phyloP scores from a whole-genome alignment of 257 asterid species.

The Fraxinus cuspidata region DNA sequence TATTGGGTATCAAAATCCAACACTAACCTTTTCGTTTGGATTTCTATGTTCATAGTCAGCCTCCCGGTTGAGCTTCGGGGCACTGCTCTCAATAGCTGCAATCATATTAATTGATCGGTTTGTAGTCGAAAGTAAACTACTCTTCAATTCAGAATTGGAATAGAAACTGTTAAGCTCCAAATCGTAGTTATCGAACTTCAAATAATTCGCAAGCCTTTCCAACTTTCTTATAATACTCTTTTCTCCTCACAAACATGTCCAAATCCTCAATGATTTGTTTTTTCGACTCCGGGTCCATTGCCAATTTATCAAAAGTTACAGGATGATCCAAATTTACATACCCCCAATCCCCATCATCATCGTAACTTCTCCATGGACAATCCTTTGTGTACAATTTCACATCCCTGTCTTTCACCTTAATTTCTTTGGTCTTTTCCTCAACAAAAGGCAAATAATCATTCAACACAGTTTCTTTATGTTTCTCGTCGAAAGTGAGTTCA shows the following conservation, averaged over 20 bases:
- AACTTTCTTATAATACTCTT: conserved; percentile 69
- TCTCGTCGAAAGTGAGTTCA: conserved; percentile 60
- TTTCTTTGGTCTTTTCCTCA: conserved; percentile 50
- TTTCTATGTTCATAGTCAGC: background rate
- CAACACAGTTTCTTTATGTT: conserved; percentile 36
- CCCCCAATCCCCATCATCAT: no score
- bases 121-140: conserved; percentile 54
- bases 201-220: conserved; percentile 87
- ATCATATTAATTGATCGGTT: conserved; percentile 65
- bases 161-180: conserved; percentile 60
- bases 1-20: no score
- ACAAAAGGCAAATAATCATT: conserved; percentile 60
- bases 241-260: conserved; percentile 73
- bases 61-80: conserved; percentile 59
- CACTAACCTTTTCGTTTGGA: no score
- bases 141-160: conserved; percentile 61
- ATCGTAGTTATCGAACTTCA: conserved; percentile 73
- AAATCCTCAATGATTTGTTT: conserved; percentile 54
- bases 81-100: conserved; percentile 79
- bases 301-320: conserved; percentile 62
- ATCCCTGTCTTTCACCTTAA: conserved; percentile 43
- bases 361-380: conserved; percentile 26
- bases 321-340: conserved; percentile 59
- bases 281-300: conserved; percentile 67
- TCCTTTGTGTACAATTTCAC: conserved; percentile 70